Base-by-base conservation (phyloP, 2,329 filamentous ascomycete species). In the Fusarium sambucinum region DNA sequence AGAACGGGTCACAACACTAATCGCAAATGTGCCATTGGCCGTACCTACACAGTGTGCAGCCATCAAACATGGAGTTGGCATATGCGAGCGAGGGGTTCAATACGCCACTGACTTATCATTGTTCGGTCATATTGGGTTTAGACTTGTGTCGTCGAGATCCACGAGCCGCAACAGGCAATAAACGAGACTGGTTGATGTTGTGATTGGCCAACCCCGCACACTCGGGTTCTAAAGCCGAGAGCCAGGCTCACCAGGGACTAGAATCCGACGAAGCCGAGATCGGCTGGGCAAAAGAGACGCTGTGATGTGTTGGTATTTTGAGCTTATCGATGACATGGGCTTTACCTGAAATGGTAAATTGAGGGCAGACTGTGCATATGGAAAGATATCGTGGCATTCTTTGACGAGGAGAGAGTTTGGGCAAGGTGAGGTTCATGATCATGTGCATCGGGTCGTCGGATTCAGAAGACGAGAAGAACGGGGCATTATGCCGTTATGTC, bases 141-240 rank as follows among this genome's bases (percentile, higher is more conserved):
- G 54, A 41, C 45, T 56, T 48, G 5, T 30, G 21, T 55, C 32
- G 32, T 40, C 38, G 40, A 58, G 48, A 25, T n/a, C 44, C 7
- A 17, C n/a, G 27, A 32, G 48, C 55, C 48, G 48, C 55, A 58
- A 54, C 32, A 19, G 55, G 55, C 19, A 55, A 58, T 55, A 29
- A 48, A 46, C n/a, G 17, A 35, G 13, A 21, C 6, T 6, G 6
- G 6, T 23, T 21, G 13, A 10, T 19, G 8, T 8, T 19, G 23
- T n/a, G 23, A 48, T 55, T 55, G 41, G 52, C 16, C 5, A 17
- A 51, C 47, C 33, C 47, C 35, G 47, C 33, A 21, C n/a, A 19
- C 30, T 55, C 52, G 52, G 52, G 52, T 48, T 55, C 32, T 29
- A 38, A 35, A 55, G n/a, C 52, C 52, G 52, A 55, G 52, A 17